phyloP scores from a whole-genome alignment of 345 rosid genomes.

The Aegle marmelos region DNA sequence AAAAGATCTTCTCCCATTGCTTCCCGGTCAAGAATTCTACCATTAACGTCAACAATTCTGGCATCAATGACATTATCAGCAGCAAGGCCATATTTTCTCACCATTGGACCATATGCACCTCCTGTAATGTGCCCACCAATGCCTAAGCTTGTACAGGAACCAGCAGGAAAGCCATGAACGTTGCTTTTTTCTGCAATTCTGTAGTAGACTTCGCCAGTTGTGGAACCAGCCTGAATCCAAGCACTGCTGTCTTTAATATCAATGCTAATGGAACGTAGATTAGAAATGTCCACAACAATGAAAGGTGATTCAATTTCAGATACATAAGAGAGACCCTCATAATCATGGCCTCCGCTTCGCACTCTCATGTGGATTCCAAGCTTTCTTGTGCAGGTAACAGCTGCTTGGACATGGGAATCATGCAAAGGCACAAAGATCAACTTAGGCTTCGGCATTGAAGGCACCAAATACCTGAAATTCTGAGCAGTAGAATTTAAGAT shows the following conservation, averaged over 20 bases:
- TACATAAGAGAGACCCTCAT: not conserved
- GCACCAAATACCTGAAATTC: not conserved
- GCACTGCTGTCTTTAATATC: not conserved
- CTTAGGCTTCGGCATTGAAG: conserved; percentile 1
- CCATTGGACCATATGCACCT: not conserved
- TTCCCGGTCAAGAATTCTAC: not conserved
- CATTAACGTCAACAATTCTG: not conserved
- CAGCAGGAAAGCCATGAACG: conserved; percentile 5
- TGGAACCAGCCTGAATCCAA: conserved; percentile 1
- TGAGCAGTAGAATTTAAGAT: not conserved
- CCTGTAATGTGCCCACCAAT: not conserved
- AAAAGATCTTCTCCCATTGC: conserved; percentile 5
- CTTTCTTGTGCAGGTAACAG: not conserved
- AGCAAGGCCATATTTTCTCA: conserved; percentile 8
- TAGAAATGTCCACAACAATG: not conserved
- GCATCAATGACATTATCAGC: conserved; percentile 1
- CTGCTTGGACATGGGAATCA: conserved; percentile 8
- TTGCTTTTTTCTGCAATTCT: not conserved
- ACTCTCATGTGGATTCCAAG: not conserved
- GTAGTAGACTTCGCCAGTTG: conserved; percentile 1
- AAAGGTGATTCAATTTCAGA: not conserved
- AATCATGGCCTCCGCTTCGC: conserved; percentile 5
- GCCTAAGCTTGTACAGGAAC: not conserved
- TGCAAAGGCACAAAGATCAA: not conserved
- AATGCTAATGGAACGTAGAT: not conserved